A percentile compares a stretch with the other conserved stretches of the same genome.
Evolutionary conservation across 257 asterid genomes (phyloP).

Genomic region (Solanum ossicruentum): DNA sequence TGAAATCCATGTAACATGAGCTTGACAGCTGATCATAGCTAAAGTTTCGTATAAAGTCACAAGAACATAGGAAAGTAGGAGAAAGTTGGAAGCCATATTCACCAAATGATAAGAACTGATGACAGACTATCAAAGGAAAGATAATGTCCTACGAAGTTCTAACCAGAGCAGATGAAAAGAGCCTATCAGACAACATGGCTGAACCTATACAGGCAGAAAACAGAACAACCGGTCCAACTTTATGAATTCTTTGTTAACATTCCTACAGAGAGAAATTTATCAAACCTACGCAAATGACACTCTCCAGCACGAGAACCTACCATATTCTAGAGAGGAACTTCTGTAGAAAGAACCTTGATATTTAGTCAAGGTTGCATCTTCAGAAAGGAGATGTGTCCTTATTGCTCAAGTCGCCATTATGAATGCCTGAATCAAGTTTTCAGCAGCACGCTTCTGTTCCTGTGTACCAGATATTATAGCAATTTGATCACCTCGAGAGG

Average conservation of each 20-base stretch:
- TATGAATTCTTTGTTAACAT: slow-evolving; percentile 18
- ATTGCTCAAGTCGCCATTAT: slow-evolving; percentile 66
- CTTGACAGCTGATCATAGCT: neutral
- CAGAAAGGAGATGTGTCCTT: slow-evolving; percentile 12
- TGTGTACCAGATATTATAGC: slow-evolving; percentile 81
- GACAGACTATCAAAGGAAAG: slow-evolving; percentile 23
- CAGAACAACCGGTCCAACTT: slow-evolving; percentile 12
- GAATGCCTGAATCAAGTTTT: slow-evolving; percentile 90
- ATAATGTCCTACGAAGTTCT: slow-evolving; percentile 27
- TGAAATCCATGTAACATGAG: neutral
- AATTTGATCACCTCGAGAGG: slow-evolving; percentile 80
- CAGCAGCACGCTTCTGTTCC: slow-evolving; percentile 89
- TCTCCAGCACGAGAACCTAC: slow-evolving; percentile 25
- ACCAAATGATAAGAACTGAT: slow-evolving; percentile 5
- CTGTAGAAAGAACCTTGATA: slow-evolving; percentile 5
- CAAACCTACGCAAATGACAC: slow-evolving; percentile 18
- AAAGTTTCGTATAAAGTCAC: neutral
- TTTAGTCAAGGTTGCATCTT: slow-evolving; percentile 15
- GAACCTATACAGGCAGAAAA: slow-evolving; percentile 21
- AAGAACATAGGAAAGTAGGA: slow-evolving; percentile 3
- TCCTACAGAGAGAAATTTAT: slow-evolving; percentile 32
- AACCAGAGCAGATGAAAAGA: slow-evolving; percentile 24
- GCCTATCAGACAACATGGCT: slow-evolving; percentile 22
- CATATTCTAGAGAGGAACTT: slow-evolving; percentile 28
- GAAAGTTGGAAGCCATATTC: slow-evolving; percentile 6